Base-by-base conservation (phyloP, 2,329 filamentous ascomycete genomes). In the Fusarium keratoplasticum region DNA sequence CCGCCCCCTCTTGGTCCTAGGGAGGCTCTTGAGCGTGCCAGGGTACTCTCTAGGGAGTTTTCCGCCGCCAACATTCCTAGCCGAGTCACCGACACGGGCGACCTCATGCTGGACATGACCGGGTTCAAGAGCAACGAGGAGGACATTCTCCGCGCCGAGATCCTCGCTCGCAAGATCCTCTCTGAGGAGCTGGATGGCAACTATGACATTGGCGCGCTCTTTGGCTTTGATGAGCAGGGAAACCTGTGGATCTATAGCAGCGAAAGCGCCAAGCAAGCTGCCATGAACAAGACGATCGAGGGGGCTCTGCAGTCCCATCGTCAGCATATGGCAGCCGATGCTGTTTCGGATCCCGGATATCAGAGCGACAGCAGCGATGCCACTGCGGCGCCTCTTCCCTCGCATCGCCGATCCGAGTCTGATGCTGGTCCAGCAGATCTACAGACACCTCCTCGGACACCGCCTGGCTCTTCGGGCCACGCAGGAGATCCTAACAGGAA, bases 201-300 rank as follows among this genome's bases (percentile, higher is more conserved):
- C 80, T 98, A 98, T 82, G 96, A 99, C 80, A 97, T 99, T 77
- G 96, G 96, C 7, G 93, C 96, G 2, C 87, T 99, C 33, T 98
- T 99, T 77, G 96, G 95, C 14, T 96, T 96, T 52, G 96, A 99
- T 80, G 95, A 97, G 79, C 91, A 96, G 69, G 96, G 96, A 8
- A 99, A 99, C 78, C 87, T 99, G n/a, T 98, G 96, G 96, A 98
- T 99, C 75, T 99, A 99, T 85, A 96, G 95, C 84, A 98, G 95
- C 78, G 95, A 98, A 82, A 95, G 98, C 80, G 95, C 96, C 27
- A 98, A 98, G 80, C 93, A 96, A 78, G 93, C 94, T 8, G 96
- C 96, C 35, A 92, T 92, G 85, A 92, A 93, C 81, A 89, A 85
- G 76, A 89, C 88, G 2, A 86, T 89, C 70, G 87, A 89, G 65